These are phyloP conservation scores for Calvatia gigantea DNA, from an alignment of 768 basidiomycete genomes.

Conservation along the genomic window DNA sequence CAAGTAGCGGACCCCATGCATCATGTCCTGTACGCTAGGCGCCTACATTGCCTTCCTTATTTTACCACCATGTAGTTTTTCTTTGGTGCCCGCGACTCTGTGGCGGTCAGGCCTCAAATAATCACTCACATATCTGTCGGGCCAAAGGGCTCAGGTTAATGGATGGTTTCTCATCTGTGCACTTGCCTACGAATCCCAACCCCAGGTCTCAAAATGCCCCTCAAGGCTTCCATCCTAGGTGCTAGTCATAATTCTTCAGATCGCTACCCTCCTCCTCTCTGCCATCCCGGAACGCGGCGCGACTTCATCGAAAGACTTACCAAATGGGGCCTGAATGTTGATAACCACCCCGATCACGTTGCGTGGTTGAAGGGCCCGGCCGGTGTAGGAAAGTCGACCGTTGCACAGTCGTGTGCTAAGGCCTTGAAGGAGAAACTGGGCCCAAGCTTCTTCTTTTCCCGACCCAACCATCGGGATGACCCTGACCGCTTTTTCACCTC, in stretches of 20 bases:
- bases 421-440: not conserved
- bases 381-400: slow-evolving; percentile 6
- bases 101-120: not conserved
- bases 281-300: not conserved
- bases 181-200: not conserved
- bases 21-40: no score
- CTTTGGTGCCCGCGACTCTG: no score
- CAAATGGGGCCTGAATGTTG: not conserved
- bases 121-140: no score
- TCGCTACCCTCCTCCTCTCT: not conserved
- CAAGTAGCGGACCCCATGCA: no score
- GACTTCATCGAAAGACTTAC: not conserved
- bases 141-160: no score
- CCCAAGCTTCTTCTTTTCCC: not conserved
- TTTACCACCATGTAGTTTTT: not conserved
- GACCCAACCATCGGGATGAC: not conserved
- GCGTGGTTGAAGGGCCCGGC: not conserved
- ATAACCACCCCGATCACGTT: not conserved
- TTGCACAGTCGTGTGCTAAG: not conserved
- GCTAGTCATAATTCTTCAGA: not conserved
- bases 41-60: no score
- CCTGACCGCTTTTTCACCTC: not conserved
- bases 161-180: no score
- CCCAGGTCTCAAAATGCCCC: not conserved
- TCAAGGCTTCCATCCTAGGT: not conserved